Evolutionary conservation across 2,329 filamentous ascomycete genomes (phyloP), one percentile per base, ranked within the genome.

Genomic region (Trichocomaceae sp.): DNA sequence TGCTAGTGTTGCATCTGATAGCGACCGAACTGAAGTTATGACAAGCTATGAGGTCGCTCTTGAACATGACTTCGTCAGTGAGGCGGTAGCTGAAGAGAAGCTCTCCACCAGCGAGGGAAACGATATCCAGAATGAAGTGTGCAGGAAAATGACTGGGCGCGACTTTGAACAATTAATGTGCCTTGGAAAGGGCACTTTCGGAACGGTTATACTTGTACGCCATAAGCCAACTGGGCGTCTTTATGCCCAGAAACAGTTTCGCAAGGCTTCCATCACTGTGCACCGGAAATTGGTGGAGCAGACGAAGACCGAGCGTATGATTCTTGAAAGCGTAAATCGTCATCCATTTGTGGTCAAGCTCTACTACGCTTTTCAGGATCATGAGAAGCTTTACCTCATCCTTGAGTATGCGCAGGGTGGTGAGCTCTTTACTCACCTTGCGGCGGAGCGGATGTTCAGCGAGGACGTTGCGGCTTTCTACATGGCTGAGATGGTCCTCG

Each of bases 331-430:
- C 57, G 89, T 99, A 71, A 97, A 95, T 72, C 83, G 91, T 33
- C 93, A 99, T 70, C 92, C 93, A 0, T 99, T 99, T 69, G 91
- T 99, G 47, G 93, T 99, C 61, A 97, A 97, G 74, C 81, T 99
- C 17, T 99, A 88, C 74, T 99, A 99, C 66, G 93, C 93, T 20
- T 99, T 99, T 72, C 93, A 99, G 73, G 93, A 99, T 67, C 90
- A 90, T 62, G 91, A 96, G 77, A 96, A 96, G 75, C 83, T 99
- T 33, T 99, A 99, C 69, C 79, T 99, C 46, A 97, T 99, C 61
- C 83, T 99, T 22, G 92, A 99, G 74, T 99, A 99, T 70, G 93
- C 93, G 5, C 89, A 96, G 70, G 95, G 95, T 37, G 93, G 95
- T 55, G 95, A 99, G 73, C 80, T 99, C 5, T 99, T 99, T 69